Evolutionary conservation across 176 grass and related monocot species (phyloP).

Genomic region (Juncus inflexus): DNA sequence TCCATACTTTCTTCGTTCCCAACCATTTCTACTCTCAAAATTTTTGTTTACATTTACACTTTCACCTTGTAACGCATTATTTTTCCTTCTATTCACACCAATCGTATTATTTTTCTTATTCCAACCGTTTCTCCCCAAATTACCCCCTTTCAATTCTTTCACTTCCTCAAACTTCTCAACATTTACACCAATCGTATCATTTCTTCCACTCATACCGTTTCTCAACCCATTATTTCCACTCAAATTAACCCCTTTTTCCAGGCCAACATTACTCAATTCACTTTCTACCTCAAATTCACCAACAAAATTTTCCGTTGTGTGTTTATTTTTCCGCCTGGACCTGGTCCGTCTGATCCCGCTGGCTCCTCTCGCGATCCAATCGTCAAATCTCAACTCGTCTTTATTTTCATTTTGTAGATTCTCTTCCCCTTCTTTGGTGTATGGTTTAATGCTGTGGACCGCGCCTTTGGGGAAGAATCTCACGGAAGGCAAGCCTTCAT

Average conservation of each 20-base stretch:
- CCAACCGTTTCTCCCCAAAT: neutral
- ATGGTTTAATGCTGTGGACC: constrained; percentile 69
- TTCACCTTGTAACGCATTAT: neutral
- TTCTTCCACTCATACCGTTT: too few relatives aligned
- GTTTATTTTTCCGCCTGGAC: neutral
- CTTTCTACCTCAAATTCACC: neutral
- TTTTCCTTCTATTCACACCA: neutral
- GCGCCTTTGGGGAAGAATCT: constrained; percentile 82
- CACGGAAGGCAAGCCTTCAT: constrained; percentile 38
- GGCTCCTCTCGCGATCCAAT: constrained; percentile 31
- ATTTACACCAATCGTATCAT: too few relatives aligned
- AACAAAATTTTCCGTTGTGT: neutral
- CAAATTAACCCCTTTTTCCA: neutral
- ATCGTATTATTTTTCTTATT: neutral
- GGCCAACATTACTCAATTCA: neutral
- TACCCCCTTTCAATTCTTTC: neutral
- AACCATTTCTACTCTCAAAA: too few relatives aligned
- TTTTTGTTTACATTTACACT: constrained; percentile 5
- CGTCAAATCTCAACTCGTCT: constrained; percentile 30
- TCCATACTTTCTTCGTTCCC: too few relatives aligned
- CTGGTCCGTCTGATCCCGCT: constrained; percentile 25
- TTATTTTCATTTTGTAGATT: neutral
- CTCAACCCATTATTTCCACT: too few relatives aligned
- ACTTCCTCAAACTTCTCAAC: too few relatives aligned
- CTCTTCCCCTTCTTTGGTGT: constrained; percentile 5